Evolutionary conservation across 2,329 filamentous ascomycete species (phyloP).

Genomic region (Arthrobotrys musiformis): DNA sequence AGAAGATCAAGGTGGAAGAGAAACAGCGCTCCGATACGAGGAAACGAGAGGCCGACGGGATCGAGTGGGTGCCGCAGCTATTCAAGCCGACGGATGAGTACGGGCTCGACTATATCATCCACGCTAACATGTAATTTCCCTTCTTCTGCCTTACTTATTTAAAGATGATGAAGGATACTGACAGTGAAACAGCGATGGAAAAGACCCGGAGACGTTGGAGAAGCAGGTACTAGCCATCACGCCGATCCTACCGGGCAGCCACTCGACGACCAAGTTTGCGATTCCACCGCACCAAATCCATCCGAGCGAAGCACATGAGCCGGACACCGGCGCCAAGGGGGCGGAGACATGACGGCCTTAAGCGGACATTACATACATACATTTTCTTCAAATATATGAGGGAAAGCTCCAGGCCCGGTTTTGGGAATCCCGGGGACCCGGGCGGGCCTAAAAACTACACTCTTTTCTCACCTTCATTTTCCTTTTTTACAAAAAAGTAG

Average conservation of each 20-base stretch:
- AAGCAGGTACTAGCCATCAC: slow-evolving; percentile 88
- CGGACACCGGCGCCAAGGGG: slow-evolving; percentile 17
- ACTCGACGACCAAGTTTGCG: slow-evolving; percentile 70
- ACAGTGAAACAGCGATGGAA: slow-evolving; percentile 68
- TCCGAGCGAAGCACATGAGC: slow-evolving; percentile 36
- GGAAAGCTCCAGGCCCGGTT: no score
- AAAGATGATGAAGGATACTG: no score
- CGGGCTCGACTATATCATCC: slow-evolving; percentile 93
- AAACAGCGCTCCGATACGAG: slow-evolving; percentile 89
- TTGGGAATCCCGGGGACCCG: slow-evolving; percentile 1
- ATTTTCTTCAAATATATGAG: no score
- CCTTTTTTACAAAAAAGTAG: background rate
- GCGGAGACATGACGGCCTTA: slow-evolving; percentile 32
- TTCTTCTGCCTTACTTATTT: no score
- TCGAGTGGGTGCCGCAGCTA: slow-evolving; percentile 87
- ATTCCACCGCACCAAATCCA: slow-evolving; percentile 67
- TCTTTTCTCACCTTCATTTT: no score
- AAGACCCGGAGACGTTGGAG: slow-evolving; percentile 74
- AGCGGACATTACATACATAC: background rate
- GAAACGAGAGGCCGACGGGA: slow-evolving; percentile 77
- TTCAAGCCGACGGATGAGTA: slow-evolving; percentile 84
- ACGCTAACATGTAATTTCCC: slow-evolving; percentile 77
- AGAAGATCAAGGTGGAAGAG: slow-evolving; percentile 97
- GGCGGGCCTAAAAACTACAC: no score
- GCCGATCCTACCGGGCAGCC: slow-evolving; percentile 79